phyloP scores from a whole-genome alignment of 2,329 filamentous ascomycete species.

The Sporothrix pseudoabietina region DNA sequence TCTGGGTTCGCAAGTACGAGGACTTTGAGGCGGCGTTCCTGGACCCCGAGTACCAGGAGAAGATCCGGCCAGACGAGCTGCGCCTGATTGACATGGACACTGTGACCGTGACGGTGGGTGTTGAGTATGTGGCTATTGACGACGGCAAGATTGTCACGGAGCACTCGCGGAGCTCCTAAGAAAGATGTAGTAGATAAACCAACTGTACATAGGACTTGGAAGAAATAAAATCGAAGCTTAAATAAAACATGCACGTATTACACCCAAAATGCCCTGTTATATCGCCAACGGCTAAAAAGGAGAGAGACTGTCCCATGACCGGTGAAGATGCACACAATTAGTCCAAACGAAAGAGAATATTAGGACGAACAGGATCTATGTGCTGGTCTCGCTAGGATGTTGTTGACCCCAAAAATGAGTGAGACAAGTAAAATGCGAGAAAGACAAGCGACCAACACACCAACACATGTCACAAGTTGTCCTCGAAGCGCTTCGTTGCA shows the following conservation, averaged over 20 bases:
- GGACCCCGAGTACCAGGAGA: slow-evolving; percentile 24
- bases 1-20: slow-evolving; percentile 27
- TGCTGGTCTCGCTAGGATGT: neutral
- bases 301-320: too few species aligned
- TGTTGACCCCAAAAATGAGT: neutral
- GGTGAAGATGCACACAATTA: too few species aligned
- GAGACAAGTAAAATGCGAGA: too few species aligned
- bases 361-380: too few species aligned
- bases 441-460: too few species aligned
- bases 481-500: neutral
- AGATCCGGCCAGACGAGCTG: slow-evolving; percentile 23
- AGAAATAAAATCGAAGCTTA: neutral
- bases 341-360: too few species aligned
- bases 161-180: slow-evolving; percentile 8
- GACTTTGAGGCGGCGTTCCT: slow-evolving; percentile 25
- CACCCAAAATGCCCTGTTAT: neutral
- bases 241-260: neutral
- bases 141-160: slow-evolving; percentile 19
- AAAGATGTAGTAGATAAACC: neutral
- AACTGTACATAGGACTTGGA: neutral
- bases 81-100: slow-evolving; percentile 25
- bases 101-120: slow-evolving; percentile 13
- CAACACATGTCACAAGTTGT: too few species aligned
- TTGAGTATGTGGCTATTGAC: slow-evolving; percentile 22
- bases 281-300: too few species aligned